Conservation (phyloP, 805 yeast genomes). For the Teunomyces aglyptinius region DNA sequence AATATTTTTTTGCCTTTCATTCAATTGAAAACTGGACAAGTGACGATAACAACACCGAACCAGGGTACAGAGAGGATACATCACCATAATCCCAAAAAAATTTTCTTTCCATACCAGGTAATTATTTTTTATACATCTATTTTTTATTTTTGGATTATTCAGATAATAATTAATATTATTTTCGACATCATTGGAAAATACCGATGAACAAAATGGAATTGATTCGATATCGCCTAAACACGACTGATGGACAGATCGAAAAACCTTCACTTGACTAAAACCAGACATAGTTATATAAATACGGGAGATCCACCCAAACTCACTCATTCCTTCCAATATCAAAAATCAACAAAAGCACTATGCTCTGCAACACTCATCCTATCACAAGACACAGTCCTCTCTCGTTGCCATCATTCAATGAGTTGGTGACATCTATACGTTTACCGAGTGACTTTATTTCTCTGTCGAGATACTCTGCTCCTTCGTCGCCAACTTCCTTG, state of each 20-base stretch:
- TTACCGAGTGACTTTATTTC: slow-evolving; percentile 4
- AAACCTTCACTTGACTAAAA: neutral
- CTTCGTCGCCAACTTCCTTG: neutral
- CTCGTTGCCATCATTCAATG: slow-evolving; percentile 33
- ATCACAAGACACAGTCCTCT: slow-evolving; percentile 8
- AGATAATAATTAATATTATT: neutral
- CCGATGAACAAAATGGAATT: slow-evolving; percentile 1
- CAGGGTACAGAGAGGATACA: neutral
- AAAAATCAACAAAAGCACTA: neutral
- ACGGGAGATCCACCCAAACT: neutral
- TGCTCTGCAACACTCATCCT: neutral
- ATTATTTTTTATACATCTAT: neutral
- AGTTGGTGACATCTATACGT: slow-evolving; percentile 32
- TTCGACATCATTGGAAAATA: neutral
- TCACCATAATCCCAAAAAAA: neutral
- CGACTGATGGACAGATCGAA: slow-evolving; percentile 3
- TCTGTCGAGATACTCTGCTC: neutral
- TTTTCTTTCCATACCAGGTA: neutral
- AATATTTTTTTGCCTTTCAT: neutral
- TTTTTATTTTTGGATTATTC: neutral
- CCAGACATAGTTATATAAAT: neutral
- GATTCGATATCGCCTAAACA: slow-evolving; percentile 1
- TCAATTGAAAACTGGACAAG: neutral
- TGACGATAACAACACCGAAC: neutral
- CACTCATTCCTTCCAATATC: too few relatives aligned